Evolutionary conservation across 768 basidiomycete species (phyloP), one percentile per base, ranked within the genome.

Genomic region (Suillus clintonianus): DNA sequence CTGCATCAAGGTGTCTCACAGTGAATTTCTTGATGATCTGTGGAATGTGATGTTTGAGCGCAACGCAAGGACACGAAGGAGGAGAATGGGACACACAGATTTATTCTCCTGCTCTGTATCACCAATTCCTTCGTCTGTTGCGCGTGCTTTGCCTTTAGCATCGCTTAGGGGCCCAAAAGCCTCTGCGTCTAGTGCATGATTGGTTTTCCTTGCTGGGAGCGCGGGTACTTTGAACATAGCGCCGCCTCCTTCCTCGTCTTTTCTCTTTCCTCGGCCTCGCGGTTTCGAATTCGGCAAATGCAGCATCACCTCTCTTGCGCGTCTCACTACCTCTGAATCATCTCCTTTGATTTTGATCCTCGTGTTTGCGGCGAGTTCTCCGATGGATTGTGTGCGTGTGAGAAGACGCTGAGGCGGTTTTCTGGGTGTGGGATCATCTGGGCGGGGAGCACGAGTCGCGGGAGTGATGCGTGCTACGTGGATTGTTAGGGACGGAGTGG

Each of bases 341-440:
- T 27, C 27, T 27, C 27, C 4, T 27, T 27, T 27, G 27, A 27
- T 4, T 27, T 27, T 27, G 27, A 27, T 27, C 27, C 27, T 27
- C 27, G 4, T 27, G 27, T 27, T 27, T 4, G 27, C 27, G 4
- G 27, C 4, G 27, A 27, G 27, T 27, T 27, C 27, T 27, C 27
- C 27, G 27, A 27, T 27, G 27, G 27, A 27, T 27, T 27, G 27
- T 27, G 27, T 27, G 27, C 27, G 27, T 27, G 27, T 27, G 27
- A 27, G 27, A 27, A 27, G 27, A 27, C 4, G 27, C 27, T 27
- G 27, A 27, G 89, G 89, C 0, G 90, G 90, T 34, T 82, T 27
- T 17, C 91, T 88, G 10, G 91, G 91, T 6, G 87, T 91, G 0
- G 90, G 91, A 64, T 93, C 91, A 65, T 93, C 91, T 0, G 91